Evolutionary conservation across 257 asterid species (phyloP).

Genomic region (Dorcoceras hygrometricum): DNA sequence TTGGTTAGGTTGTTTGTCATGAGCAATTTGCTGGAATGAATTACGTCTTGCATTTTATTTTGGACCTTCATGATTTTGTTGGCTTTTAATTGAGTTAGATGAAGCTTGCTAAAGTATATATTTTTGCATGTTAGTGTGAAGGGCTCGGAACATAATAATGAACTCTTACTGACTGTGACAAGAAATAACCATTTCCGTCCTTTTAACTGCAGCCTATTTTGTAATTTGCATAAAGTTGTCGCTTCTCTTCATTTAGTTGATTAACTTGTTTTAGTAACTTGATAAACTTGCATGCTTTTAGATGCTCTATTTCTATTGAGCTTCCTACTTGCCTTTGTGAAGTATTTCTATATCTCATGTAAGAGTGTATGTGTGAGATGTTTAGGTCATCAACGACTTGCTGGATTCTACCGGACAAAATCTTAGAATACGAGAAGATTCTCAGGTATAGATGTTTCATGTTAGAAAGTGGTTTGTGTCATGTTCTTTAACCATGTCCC

Average conservation of each 20-base stretch:
- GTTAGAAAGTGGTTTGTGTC: slow-evolving; percentile 18
- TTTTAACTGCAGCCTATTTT: not conserved
- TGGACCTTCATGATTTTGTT: slow-evolving; percentile 16
- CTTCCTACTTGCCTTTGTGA: slow-evolving; percentile 7
- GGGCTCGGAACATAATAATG: slow-evolving; percentile 3
- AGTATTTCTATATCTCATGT: slow-evolving; percentile 23
- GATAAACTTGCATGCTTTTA: slow-evolving; percentile 13
- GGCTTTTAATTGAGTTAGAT: slow-evolving; percentile 14
- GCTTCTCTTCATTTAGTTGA: slow-evolving; percentile 3
- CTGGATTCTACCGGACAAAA: slow-evolving; percentile 84
- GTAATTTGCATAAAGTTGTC: slow-evolving; percentile 13
- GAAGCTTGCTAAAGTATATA: slow-evolving; percentile 4
- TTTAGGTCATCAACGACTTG: slow-evolving; percentile 87
- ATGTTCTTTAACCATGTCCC: slow-evolving; percentile 13
- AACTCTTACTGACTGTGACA: not conserved
- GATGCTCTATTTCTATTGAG: slow-evolving; percentile 11
- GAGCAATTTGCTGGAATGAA: not conserved
- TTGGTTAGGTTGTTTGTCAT: slow-evolving; percentile 17
- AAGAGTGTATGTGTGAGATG: slow-evolving; percentile 24
- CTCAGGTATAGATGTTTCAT: slow-evolving; percentile 49
- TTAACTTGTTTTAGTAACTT: not conserved
- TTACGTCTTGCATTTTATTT: slow-evolving; percentile 9
- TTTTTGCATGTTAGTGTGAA: not conserved
- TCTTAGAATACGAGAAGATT: slow-evolving; percentile 73
- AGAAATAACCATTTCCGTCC: slow-evolving; percentile 9